Conservation (phyloP, 2,329 filamentous ascomycete genomes). For the Tolypocladium guangdongense region DNA sequence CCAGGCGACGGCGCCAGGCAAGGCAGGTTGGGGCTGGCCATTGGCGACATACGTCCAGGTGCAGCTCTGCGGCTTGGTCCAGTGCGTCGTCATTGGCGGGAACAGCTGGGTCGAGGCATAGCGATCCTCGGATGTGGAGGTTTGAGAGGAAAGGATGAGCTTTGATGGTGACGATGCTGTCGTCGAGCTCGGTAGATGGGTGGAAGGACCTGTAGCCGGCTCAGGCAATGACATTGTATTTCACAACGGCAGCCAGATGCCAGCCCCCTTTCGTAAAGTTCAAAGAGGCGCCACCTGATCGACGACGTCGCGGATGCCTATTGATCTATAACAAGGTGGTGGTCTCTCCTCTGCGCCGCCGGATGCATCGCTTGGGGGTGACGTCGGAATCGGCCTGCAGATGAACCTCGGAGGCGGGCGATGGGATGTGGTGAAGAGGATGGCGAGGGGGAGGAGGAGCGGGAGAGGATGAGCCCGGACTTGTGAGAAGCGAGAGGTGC, state of each 20-base stretch:
- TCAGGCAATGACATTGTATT: constrained; percentile 5
- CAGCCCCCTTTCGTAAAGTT: not conserved
- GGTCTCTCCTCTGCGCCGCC: not conserved
- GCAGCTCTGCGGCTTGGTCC: constrained; percentile 23
- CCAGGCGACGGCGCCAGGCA: constrained; percentile 21
- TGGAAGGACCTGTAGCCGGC: not conserved
- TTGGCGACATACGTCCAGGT: constrained; percentile 27
- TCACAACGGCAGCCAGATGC: not conserved
- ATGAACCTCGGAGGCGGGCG: not conserved
- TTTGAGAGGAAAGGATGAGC: not conserved
- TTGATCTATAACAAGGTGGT: not conserved
- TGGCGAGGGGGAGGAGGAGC: not conserved
- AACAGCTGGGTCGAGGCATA: constrained; percentile 11
- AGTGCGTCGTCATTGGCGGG: constrained; percentile 27
- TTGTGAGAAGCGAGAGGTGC: not conserved
- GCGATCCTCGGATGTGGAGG: constrained; percentile 2
- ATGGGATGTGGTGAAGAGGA: not conserved
- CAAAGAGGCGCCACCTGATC: not conserved
- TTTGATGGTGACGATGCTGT: constrained; percentile 5
- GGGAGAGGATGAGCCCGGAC: not conserved
- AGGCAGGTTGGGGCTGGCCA: constrained; percentile 10
- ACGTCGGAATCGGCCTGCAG: not conserved
- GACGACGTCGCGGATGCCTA: not conserved
- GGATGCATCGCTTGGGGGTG: not conserved
- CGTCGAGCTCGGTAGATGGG: constrained; percentile 1